Evolutionary conservation across 805 yeast species (phyloP), one percentile per base, ranked within the genome.

Genomic region (Cyberlindnera sargentensis): DNA sequence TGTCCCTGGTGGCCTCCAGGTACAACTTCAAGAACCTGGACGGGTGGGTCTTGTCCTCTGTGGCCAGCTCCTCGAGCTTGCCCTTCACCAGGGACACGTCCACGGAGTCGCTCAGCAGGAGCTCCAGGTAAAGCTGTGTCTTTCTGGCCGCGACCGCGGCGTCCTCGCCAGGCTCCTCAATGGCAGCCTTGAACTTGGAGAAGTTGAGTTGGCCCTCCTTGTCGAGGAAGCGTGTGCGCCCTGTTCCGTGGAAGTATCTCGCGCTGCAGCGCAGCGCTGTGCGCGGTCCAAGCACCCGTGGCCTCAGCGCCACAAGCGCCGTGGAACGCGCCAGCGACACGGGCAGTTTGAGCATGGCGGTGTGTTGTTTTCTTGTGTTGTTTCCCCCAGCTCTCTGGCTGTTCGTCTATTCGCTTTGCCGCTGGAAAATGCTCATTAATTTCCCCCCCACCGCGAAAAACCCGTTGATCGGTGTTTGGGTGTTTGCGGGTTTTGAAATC

Each of bases 151-250:
- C 44, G n/a, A 41, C 42, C 5, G 32, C 32, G 10, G 47, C 41
- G 35, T 45, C 39, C 31, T 45, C 50, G 28, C 49, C 54, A 3
- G 46, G 42, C 24, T 45, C 47, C 9, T 50, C 40, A 6, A 53
- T 42, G 27, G 49, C 41, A 34, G 44, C 47, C 23, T 40, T 45
- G 38, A 55, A 55, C 39, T 46, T 44, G 24, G 48, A 41, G 27
- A 45, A 48, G 28, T 48, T 46, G 10, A 55, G 47, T 38, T 50
- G 46, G 11, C 57, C 57, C 8, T 49, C 47, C 31, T 42, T 46
- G 41, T 48, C 46, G 40, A 50, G 47, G 27, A 55, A 41, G 20
- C 7, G 31, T 8, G 11, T 39, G 4, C 32, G 10, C 15, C 20
- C 20, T 15, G 20, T 15, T 15, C 20, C 20, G 42, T 38, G 2